Conservation (phyloP, 768 basidiomycete genomes). For the Chiua virens region DNA sequence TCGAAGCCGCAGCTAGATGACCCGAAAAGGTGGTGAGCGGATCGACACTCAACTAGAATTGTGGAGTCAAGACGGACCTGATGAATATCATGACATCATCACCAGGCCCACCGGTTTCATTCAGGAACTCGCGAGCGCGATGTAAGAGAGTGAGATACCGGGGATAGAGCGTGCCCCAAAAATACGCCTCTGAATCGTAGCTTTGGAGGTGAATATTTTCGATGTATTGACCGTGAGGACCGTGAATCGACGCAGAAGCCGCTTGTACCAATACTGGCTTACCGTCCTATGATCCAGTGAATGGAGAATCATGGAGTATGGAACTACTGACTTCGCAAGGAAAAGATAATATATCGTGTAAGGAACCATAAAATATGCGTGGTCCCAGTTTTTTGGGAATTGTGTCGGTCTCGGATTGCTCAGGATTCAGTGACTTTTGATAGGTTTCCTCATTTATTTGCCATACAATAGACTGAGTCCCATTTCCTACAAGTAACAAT, state of each 20-base stretch:
- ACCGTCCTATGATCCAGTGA: constrained; percentile 59
- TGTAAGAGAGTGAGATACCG: constrained; percentile 57
- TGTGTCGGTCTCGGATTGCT: constrained; percentile 33
- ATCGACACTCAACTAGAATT: background rate
- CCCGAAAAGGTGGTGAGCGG: background rate
- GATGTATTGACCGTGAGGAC: constrained; percentile 1
- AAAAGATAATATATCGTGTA: constrained; percentile 92
- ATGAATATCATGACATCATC: constrained; percentile 83
- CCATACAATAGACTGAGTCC: constrained; percentile 91
- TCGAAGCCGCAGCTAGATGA: constrained; percentile 84
- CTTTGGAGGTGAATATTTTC: constrained; percentile 27
- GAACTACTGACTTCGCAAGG: constrained; percentile 73
- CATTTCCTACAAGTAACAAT: constrained; percentile 61
- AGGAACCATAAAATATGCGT: constrained; percentile 82
- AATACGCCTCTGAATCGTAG: constrained; percentile 12
- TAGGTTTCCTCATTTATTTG: constrained; percentile 89
- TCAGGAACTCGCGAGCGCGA: constrained; percentile 70
- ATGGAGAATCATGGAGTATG: background rate
- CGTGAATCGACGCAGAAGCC: constrained; percentile 52
- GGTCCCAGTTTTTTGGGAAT: constrained; percentile 42
- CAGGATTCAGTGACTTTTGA: constrained; percentile 59
- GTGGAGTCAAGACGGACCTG: constrained; percentile 51
- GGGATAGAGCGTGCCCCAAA: constrained; percentile 56
- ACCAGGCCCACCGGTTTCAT: constrained; percentile 59
- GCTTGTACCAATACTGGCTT: constrained; percentile 77